These are phyloP conservation scores for Tuber umbilicatum DNA, from an alignment of 495 filamentous ascomycete species.

Conservation along the genomic window DNA sequence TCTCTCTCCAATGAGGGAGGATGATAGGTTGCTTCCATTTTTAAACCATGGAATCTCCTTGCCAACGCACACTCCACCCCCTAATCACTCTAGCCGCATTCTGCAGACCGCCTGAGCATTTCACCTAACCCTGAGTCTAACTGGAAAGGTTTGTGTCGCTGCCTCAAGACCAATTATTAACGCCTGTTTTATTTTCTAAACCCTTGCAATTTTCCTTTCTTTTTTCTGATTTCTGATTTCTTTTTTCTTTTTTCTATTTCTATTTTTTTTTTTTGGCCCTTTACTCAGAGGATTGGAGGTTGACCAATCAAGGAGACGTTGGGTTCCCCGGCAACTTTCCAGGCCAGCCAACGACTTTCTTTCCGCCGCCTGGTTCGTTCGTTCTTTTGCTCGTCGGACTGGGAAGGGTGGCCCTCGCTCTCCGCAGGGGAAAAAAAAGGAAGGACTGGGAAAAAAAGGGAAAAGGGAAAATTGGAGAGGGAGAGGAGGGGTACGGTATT, in stretches of 20 bases:
- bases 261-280: background rate
- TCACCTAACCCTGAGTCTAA: conserved; percentile 41
- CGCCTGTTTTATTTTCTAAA: conserved; percentile 37
- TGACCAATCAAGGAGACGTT: conserved; percentile 23
- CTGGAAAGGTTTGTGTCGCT: conserved; percentile 33
- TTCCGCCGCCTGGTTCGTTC: conserved; percentile 36
- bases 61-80: conserved; percentile 42
- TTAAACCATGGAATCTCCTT: conserved; percentile 39
- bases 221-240: background rate
- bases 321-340: conserved; percentile 32
- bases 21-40: conserved; percentile 40
- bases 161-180: conserved; percentile 28
- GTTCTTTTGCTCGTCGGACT: conserved; percentile 17
- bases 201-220: conserved; percentile 27
- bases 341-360: conserved; percentile 25
- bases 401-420: conserved; percentile 39
- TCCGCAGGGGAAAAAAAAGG: conserved; percentile 21
- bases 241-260: background rate
- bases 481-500: conserved; percentile 26
- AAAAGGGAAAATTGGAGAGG: background rate
- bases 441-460: conserved; percentile 2
- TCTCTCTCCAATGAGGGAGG: conserved; percentile 32
- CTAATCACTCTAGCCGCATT: conserved; percentile 35
- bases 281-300: conserved; percentile 22
- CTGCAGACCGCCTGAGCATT: conserved; percentile 24